Conservation (phyloP, 1,139 yeast genomes). For the Pichia sp. region DNA sequence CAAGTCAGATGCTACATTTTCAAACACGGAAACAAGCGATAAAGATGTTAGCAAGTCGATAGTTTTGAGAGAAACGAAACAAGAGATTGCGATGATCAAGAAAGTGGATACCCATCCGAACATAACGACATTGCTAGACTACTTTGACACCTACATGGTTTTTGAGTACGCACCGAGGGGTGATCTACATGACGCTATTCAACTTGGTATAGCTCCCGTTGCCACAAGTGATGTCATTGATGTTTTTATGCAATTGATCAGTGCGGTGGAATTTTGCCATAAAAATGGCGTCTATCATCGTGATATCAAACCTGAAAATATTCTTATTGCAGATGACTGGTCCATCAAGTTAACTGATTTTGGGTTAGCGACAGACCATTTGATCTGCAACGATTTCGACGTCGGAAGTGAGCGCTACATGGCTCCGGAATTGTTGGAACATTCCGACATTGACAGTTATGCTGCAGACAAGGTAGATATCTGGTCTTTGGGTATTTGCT, state of each 20-base stretch:
- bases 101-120: conserved; percentile 62
- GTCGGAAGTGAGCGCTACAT: conserved; percentile 93
- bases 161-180: conserved; percentile 90
- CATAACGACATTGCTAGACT: conserved; percentile 66
- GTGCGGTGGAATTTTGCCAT: conserved; percentile 77
- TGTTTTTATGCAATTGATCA: conserved; percentile 70
- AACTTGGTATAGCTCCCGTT: conserved; percentile 75
- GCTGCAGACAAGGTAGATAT: conserved; percentile 86
- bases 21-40: conserved; percentile 20
- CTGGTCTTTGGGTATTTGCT: conserved; percentile 89
- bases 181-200: conserved; percentile 89
- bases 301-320: conserved; percentile 91
- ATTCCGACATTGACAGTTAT: conserved; percentile 53
- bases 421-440: conserved; percentile 90
- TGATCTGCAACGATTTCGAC: conserved; percentile 70
- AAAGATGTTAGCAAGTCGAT: conserved; percentile 25
- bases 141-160: conserved; percentile 74
- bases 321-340: conserved; percentile 84
- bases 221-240: conserved; percentile 69
- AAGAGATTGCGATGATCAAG: conserved; percentile 72
- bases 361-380: conserved; percentile 82
- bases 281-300: conserved; percentile 70
- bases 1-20: conserved; percentile 17
- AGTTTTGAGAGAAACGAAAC: conserved; percentile 56
- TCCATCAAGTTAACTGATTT: conserved; percentile 96